phyloP scores from a whole-genome alignment of 192 early-diverging fungal species.

The Coemansia sp. region DNA sequence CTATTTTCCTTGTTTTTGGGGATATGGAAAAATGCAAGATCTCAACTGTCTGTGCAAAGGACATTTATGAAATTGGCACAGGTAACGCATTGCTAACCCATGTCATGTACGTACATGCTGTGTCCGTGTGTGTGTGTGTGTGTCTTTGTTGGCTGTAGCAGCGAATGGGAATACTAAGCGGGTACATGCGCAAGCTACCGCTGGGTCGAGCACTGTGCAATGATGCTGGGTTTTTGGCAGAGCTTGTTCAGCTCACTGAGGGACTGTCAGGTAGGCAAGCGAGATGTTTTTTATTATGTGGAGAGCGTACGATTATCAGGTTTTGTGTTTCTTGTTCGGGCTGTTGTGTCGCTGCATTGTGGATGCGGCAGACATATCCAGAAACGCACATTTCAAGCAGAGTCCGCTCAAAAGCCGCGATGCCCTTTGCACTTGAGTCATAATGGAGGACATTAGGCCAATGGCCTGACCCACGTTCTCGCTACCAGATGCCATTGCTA shows the following conservation, averaged over 20 bases:
- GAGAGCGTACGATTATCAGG: too few relatives aligned
- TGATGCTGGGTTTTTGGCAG: conserved; percentile 22
- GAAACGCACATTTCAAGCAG: background rate
- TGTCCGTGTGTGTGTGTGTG: background rate
- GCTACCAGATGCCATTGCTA: background rate
- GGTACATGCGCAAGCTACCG: conserved; percentile 48
- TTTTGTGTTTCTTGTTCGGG: background rate
- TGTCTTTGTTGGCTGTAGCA: conserved; percentile 35
- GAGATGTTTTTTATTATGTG: background rate
- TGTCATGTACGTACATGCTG: background rate
- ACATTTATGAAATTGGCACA: background rate
- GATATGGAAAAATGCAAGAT: background rate
- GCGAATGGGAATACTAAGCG: conserved; percentile 60
- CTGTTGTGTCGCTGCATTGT: background rate
- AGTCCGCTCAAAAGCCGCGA: background rate
- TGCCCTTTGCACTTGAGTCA: background rate
- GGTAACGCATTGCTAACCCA: background rate
- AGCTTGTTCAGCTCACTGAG: conserved; percentile 56
- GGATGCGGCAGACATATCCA: background rate
- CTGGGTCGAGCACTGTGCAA: conserved; percentile 26
- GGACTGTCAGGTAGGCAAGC: conserved; percentile 45
- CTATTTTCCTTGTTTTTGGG: background rate
- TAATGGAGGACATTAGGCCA: background rate
- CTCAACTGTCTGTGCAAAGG: background rate
- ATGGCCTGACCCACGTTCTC: conserved; percentile 8